phyloP scores from a whole-genome alignment of 179 eudicot species.

The Patellifolia procumbens region DNA sequence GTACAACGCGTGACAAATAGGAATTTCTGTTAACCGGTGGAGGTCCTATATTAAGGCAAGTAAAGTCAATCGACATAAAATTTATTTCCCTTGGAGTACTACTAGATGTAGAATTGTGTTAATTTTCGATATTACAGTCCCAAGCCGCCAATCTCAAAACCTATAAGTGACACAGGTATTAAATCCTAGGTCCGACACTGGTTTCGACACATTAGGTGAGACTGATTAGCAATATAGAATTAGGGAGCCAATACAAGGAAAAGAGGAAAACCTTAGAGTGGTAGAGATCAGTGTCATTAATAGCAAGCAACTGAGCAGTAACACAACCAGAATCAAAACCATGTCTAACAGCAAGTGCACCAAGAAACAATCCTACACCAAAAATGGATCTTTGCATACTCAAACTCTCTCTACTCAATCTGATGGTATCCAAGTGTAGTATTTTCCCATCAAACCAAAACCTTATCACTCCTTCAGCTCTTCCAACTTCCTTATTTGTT shows the following conservation, averaged over 20 bases:
- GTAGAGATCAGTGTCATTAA: slow-evolving; percentile 83
- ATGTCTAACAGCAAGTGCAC: slow-evolving; percentile 78
- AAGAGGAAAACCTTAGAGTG: slow-evolving; percentile 68
- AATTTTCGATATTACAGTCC: too few relatives aligned
- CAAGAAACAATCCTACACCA: slow-evolving; percentile 84
- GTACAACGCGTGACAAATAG: too few relatives aligned
- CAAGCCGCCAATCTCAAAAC: too few relatives aligned
- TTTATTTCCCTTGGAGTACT: too few relatives aligned
- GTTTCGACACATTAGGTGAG: too few relatives aligned
- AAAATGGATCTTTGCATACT: slow-evolving; percentile 76
- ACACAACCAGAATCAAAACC: slow-evolving; percentile 79
- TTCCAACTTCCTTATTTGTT: slow-evolving; percentile 59
- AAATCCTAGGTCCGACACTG: too few relatives aligned
- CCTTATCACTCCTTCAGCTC: slow-evolving; percentile 83
- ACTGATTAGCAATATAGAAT: background rate
- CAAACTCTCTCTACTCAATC: slow-evolving; percentile 60
- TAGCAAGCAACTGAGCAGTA: slow-evolving; percentile 86
- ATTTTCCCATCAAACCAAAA: slow-evolving; percentile 74
- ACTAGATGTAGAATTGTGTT: too few relatives aligned
- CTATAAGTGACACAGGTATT: too few relatives aligned
- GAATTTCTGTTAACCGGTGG: too few relatives aligned
- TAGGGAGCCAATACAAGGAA: background rate
- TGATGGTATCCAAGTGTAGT: slow-evolving; percentile 86
- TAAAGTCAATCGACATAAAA: too few relatives aligned
- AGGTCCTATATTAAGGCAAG: too few relatives aligned